Evolutionary conservation across 345 rosid species (phyloP), one percentile per base, ranked within the genome.

Genomic region (Euphorbia tirucalli): DNA sequence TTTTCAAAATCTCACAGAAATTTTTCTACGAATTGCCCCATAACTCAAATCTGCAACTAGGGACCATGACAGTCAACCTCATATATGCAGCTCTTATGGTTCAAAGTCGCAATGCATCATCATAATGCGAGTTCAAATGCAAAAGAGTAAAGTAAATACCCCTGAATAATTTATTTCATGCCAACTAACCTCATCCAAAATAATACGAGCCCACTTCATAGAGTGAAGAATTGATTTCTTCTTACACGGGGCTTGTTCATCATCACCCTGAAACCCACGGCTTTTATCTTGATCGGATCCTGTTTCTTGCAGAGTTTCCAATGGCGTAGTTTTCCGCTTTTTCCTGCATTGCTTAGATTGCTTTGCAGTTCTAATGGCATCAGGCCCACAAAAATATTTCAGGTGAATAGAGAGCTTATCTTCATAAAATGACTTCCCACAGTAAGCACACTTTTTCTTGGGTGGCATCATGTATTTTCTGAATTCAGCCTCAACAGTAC

Each of bases 281-380:
- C 31, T 65, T 52, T 37, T 46, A 27, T n/a, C 78, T 14, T 58
- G 28, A 11, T 56, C 65, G 49, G 77, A 66, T 50, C 71, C 75
- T 74, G 27, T 62, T 52, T 77, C 75, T 69, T 46, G 61, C 77
- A 72, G 63, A 19, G 80, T 73, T 21, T 56, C 58, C 46, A 35
- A 39, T 52, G 74, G 22, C 30, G 30, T 35, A 65, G 39, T 74
- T 63, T 74, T 80, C 61, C n/a, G 44, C 81, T 82, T 88, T 84
- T 87, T 93, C 79, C 68, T 92, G 76, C 70, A 76, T 77, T 89
- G 99, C 83, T 92, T 95, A 70, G 96, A 84, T 77, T 92, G 99
- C 75, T 90, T 92, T 30, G 14, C 72, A 49, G 99, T 95, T 83
- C 78, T 89, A 61, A 79, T 59, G 70, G 98, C 95, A 65, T 24